These are phyloP conservation scores for Francoa sonchifolia DNA, from an alignment of 441 rosid species.

Conservation along the genomic window DNA sequence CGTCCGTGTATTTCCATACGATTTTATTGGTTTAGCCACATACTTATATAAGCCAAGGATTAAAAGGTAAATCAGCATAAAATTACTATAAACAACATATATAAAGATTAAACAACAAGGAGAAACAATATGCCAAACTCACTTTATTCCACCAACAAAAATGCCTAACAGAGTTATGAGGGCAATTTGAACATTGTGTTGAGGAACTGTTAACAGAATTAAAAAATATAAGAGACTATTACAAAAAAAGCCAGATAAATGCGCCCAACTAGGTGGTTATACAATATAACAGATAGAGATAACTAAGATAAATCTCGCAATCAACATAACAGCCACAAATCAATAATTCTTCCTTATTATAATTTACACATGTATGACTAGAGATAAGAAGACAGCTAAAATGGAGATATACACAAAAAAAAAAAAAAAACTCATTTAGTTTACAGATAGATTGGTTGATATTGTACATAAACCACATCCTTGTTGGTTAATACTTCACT, in stretches of 20 bases:
- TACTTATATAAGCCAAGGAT: conserved; percentile 26
- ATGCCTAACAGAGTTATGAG: conserved; percentile 76
- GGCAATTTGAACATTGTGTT: conserved; percentile 47
- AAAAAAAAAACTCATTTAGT: too few species aligned
- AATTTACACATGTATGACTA: not conserved
- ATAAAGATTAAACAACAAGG: not conserved
- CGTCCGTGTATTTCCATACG: conserved; percentile 20
- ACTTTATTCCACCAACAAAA: conserved; percentile 99
- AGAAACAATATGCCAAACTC: conserved; percentile 15
- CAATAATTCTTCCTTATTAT: too few species aligned
- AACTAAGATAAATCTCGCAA: too few species aligned
- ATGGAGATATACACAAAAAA: too few species aligned
- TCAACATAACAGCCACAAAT: too few species aligned
- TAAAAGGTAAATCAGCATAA: conserved; percentile 6
- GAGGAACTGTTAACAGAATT: conserved; percentile 34
- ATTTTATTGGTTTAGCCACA: conserved; percentile 67
- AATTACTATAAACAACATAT: not conserved
- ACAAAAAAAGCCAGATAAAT: not conserved
- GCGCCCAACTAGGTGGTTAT: too few species aligned
- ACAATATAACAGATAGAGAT: too few species aligned
- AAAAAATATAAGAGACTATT: not conserved
- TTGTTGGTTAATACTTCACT: not conserved
- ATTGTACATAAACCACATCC: not conserved
- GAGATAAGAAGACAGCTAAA: conserved; percentile 2
- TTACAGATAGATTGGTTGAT: too few species aligned